These are phyloP conservation scores for Blumeria hordei DNA, from an alignment of 2,329 filamentous ascomycete genomes.

Conservation along the genomic window DNA sequence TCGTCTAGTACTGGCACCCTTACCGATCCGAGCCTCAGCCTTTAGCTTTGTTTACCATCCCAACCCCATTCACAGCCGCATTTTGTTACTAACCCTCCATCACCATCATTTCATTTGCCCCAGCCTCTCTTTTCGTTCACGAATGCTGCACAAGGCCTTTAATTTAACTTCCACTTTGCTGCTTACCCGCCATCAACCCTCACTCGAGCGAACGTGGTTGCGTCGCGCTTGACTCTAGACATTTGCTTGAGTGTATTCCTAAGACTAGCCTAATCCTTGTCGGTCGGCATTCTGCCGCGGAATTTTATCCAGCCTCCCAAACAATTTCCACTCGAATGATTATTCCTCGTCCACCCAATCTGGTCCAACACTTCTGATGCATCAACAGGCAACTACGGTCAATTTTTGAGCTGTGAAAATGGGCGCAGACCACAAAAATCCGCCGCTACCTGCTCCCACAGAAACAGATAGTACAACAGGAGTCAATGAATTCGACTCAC, in stretches of 20 bases:
- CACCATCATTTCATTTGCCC: neutral
- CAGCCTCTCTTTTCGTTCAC: neutral
- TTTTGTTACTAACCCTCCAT: neutral
- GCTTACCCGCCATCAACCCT: neutral
- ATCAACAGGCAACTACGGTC: slow-evolving; percentile 1
- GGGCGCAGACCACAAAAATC: slow-evolving; percentile 21
- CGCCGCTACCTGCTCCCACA: slow-evolving; percentile 56
- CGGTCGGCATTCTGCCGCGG: no score
- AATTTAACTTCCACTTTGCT: neutral
- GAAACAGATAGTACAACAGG: slow-evolving; percentile 40
- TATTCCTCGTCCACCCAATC: no score
- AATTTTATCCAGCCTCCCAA: no score
- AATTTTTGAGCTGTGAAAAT: slow-evolving; percentile 11
- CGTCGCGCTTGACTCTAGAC: neutral
- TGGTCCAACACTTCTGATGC: no score
- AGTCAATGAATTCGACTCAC: slow-evolving; percentile 35
- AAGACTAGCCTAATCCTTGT: neutral
- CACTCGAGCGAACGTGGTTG: neutral
- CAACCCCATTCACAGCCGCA: neutral
- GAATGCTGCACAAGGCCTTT: neutral
- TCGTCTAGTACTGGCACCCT: neutral
- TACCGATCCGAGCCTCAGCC: neutral
- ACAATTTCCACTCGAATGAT: no score
- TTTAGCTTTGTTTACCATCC: neutral
- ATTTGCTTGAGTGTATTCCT: neutral